Conservation (phyloP, 352 stramenopile species). For the Thalassiosira hispida region DNA sequence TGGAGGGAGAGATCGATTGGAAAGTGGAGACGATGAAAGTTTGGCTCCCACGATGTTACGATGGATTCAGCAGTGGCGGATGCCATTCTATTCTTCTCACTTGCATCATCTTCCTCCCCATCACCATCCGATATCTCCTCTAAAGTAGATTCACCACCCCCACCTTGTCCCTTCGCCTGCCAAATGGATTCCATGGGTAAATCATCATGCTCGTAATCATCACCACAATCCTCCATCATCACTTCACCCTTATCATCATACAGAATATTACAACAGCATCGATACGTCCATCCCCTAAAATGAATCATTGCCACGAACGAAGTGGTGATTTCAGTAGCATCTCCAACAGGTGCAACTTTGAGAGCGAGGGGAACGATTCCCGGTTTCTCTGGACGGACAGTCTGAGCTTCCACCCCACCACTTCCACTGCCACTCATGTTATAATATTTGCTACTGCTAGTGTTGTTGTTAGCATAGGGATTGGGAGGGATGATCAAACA, state of each 20-base stretch:
- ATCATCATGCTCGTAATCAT: conserved; percentile 32
- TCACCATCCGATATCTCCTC: conserved; percentile 17
- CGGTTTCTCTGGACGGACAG: conserved; percentile 15
- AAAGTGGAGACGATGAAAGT: conserved; percentile 68
- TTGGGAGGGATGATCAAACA: conserved; percentile 58
- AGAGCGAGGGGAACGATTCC: conserved; percentile 17
- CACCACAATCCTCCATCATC: background rate
- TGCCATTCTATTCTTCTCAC: conserved; percentile 11
- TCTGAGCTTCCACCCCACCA: background rate
- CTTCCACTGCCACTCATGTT: background rate
- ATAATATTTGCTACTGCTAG: too few relatives aligned
- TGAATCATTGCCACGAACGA: conserved; percentile 29
- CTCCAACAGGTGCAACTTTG: background rate
- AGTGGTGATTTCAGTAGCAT: background rate
- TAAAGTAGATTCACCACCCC: conserved; percentile 13
- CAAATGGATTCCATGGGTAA: conserved; percentile 47
- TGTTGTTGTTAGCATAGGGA: too few relatives aligned
- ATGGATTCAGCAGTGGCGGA: background rate
- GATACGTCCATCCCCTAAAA: conserved; percentile 51
- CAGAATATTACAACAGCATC: conserved; percentile 33
- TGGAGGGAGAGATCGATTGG: conserved; percentile 66
- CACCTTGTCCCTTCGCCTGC: background rate
- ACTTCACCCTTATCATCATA: background rate
- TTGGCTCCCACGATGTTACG: conserved; percentile 18
- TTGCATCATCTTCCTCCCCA: background rate